Evolutionary conservation across 176 grass and related monocot genomes (phyloP).

Genomic region (Cenchrus purpureus): DNA sequence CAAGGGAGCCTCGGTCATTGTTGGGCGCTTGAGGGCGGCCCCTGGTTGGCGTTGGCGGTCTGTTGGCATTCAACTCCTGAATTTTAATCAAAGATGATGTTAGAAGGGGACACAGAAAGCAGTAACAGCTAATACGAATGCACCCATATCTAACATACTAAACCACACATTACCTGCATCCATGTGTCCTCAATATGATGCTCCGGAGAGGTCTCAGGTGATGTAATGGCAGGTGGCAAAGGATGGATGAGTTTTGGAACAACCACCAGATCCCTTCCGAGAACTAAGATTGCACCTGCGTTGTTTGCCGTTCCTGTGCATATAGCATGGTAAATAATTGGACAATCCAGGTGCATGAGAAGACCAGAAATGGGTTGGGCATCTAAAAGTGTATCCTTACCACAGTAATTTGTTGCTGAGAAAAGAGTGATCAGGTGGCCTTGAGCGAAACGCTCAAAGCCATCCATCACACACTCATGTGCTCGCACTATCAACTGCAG

Average conservation of each 20-base stretch:
- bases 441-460: conserved; percentile 99
- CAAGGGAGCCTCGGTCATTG: conserved; percentile 75
- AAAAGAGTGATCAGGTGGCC: conserved; percentile 99
- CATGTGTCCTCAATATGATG: conserved; percentile 89
- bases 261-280: conserved; percentile 95
- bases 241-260: conserved; percentile 99
- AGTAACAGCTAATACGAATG: neutral
- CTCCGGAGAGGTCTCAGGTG: conserved; percentile 78
- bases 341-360: neutral
- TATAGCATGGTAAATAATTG: conserved; percentile 23
- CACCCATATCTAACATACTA: neutral
- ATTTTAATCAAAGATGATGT: conserved; percentile 20
- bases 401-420: conserved; percentile 98
- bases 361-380: neutral
- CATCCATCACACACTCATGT: conserved; percentile 99
- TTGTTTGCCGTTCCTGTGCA: conserved; percentile 89
- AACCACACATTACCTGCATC: conserved; percentile 79
- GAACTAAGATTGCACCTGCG: conserved; percentile 94
- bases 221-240: conserved; percentile 87
- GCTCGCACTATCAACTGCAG: conserved; percentile 95
- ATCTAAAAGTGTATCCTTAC: conserved; percentile 45
- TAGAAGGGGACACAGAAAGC: conserved; percentile 14
- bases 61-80: conserved; percentile 96
- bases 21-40: conserved; percentile 83
- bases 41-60: conserved; percentile 89